Conservation (phyloP, 2,329 filamentous ascomycete species). For the Torrubiella hemipterigena region DNA sequence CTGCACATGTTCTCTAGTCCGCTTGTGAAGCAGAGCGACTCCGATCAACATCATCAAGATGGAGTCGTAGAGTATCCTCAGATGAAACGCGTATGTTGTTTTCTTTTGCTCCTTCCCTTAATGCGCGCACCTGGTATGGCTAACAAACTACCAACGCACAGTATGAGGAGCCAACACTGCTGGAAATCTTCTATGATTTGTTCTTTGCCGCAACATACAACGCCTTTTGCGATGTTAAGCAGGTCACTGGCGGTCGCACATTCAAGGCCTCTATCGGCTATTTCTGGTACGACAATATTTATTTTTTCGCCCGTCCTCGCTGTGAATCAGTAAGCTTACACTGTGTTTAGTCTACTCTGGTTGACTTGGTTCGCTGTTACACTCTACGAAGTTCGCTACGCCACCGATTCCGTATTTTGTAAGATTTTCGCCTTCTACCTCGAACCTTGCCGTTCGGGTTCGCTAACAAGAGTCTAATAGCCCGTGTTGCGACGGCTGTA, state of each 20-base stretch:
- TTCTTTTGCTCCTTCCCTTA: no score
- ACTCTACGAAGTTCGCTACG: slow-evolving; percentile 54
- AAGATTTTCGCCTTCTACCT: neutral
- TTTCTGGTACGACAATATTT: slow-evolving; percentile 12
- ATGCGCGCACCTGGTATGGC: no score
- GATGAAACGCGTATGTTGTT: no score
- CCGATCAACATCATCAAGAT: no score
- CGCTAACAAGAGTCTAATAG: slow-evolving; percentile 9
- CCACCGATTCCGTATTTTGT: slow-evolving; percentile 50
- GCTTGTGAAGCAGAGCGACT: no score
- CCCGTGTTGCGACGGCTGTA: slow-evolving; percentile 43
- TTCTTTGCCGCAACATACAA: slow-evolving; percentile 48
- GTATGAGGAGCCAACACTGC: slow-evolving; percentile 21
- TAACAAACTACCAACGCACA: neutral
- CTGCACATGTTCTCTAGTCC: no score
- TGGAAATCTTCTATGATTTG: slow-evolving; percentile 26
- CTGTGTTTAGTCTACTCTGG: slow-evolving; percentile 42
- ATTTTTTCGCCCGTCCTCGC: neutral
- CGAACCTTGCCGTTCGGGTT: no score
- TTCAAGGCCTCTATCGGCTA: slow-evolving; percentile 23
- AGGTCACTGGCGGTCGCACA: slow-evolving; percentile 17
- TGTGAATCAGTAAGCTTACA: neutral
- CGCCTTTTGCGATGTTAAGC: slow-evolving; percentile 33
- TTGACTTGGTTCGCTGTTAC: slow-evolving; percentile 56
- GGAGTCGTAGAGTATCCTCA: no score